Evolutionary conservation across 805 yeast species (phyloP).

Genomic region (Sugiyamaella qingdaonensis): DNA sequence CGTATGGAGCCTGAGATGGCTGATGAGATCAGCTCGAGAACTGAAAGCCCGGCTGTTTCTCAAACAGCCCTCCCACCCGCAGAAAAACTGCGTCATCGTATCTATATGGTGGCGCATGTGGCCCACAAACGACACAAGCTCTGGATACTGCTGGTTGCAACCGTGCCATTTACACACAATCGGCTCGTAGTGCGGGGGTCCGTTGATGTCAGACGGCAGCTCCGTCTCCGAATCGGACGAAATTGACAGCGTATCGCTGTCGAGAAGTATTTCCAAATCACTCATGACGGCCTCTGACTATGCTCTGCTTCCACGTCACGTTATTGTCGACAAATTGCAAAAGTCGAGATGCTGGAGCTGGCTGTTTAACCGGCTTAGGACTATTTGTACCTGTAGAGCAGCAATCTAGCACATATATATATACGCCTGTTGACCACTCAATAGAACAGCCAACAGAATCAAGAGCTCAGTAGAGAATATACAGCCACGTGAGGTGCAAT

Average conservation of each 20-base stretch:
- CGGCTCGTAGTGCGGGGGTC: not conserved
- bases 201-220: not conserved
- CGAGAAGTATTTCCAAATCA: not conserved
- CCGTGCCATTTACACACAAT: not conserved
- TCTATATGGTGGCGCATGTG: not conserved
- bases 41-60: constrained; percentile 49
- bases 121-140: not conserved
- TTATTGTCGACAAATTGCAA: no score
- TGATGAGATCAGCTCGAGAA: constrained; percentile 52
- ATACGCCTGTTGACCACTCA: no score
- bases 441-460: no score
- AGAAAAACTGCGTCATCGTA: constrained; percentile 36
- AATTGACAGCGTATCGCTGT: not conserved
- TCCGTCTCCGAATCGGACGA: not conserved
- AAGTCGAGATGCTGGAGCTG: no score
- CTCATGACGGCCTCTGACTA: not conserved
- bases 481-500: not conserved
- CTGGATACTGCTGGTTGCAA: not conserved
- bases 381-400: no score
- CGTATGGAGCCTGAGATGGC: constrained; percentile 63
- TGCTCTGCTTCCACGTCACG: no score
- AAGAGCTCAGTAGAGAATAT: not conserved
- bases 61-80: constrained; percentile 61
- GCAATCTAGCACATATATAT: no score
- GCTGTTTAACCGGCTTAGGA: no score